Percentiles rank a stretch among this genome's conserved stretches.
Conservation (phyloP, 2,329 filamentous ascomycete genomes). For the Sclerotinia subarctica region DNA sequence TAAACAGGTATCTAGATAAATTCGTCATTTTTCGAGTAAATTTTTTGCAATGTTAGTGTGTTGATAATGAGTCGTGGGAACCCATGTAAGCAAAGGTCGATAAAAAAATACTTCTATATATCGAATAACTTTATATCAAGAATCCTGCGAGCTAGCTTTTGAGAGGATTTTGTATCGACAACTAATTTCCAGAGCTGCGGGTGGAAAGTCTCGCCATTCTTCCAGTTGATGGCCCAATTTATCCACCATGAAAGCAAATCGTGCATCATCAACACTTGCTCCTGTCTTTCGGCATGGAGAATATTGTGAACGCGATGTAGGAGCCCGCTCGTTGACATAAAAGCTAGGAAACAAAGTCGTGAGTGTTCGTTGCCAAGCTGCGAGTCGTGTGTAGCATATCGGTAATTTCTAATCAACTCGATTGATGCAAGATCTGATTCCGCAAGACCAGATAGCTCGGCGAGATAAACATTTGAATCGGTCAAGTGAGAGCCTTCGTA, state of each 20-base stretch:
- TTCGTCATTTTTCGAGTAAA: conserved; percentile 43
- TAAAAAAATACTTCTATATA: conserved; percentile 53
- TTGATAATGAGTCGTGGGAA: conserved; percentile 32
- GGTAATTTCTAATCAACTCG: conserved; percentile 50
- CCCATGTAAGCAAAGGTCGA: conserved; percentile 50
- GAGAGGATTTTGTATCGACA: conserved; percentile 36
- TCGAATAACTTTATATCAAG: conserved; percentile 50
- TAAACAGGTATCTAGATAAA: conserved; percentile 48
- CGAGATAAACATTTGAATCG: conserved; percentile 47
- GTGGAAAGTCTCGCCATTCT: conserved; percentile 48
- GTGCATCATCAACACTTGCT: conserved; percentile 44
- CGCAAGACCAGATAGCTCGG: conserved; percentile 50
- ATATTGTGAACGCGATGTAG: conserved; percentile 49
- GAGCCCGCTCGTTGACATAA: conserved; percentile 50
- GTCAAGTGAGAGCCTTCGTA: neutral
- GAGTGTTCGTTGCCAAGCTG: conserved; percentile 42
- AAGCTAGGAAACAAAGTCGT: conserved; percentile 52
- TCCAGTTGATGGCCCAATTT: conserved; percentile 50
- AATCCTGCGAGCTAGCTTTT: conserved; percentile 47
- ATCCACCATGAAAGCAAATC: conserved; percentile 48
- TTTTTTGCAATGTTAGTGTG: conserved; percentile 26
- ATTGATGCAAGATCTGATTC: conserved; percentile 51
- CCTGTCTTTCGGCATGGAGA: conserved; percentile 47
- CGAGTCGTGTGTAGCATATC: conserved; percentile 45
- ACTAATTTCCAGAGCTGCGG: conserved; percentile 44